Percentiles rank a stretch among this genome's conserved stretches.
phyloP scores from a whole-genome alignment of 2,329 filamentous ascomycete genomes.

The Penicillium sp. region DNA sequence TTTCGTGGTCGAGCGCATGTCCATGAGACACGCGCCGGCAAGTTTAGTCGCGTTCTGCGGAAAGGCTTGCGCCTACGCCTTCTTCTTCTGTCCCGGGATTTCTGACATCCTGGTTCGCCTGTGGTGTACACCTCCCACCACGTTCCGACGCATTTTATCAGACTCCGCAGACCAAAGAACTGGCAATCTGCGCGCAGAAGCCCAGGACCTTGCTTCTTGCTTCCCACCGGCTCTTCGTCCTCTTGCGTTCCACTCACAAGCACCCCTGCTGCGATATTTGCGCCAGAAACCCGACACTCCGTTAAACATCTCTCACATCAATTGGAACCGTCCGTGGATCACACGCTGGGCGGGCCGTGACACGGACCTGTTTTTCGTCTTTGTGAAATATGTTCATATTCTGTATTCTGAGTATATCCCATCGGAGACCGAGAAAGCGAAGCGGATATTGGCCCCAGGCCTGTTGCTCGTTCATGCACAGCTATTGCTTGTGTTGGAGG shows the following conservation, averaged over 20 bases:
- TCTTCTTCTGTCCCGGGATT: conserved; percentile 86
- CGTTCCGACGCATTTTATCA: conserved; percentile 70
- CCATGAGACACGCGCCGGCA: conserved; percentile 69
- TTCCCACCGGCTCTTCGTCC: conserved; percentile 69
- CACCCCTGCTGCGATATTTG: conserved; percentile 60
- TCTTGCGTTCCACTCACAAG: conserved; percentile 65
- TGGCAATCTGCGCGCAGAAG: conserved; percentile 49
- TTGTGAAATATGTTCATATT: conserved; percentile 83
- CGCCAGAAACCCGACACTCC: conserved; percentile 67
- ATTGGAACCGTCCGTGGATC: conserved; percentile 84
- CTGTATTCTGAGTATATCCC: conserved; percentile 74
- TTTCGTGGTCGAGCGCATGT: conserved; percentile 88
- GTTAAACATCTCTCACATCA: conserved; percentile 68
- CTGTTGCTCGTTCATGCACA: conserved; percentile 81
- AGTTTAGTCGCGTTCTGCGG: conserved; percentile 82
- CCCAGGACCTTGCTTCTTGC: conserved; percentile 65
- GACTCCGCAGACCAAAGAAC: conserved; percentile 66
- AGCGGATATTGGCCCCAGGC: conserved; percentile 69
- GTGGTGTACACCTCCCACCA: conserved; percentile 71
- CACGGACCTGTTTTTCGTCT: conserved; percentile 88
- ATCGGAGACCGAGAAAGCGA: conserved; percentile 51
- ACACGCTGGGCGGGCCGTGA: conserved; percentile 84
- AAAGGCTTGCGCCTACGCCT: conserved; percentile 88
- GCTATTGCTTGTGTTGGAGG: conserved; percentile 74
- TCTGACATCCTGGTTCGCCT: conserved; percentile 80